Percentiles rank a stretch among this genome's conserved stretches.
Conservation (phyloP, 192 early-diverging fungal species). For the Coemansia sp. region DNA sequence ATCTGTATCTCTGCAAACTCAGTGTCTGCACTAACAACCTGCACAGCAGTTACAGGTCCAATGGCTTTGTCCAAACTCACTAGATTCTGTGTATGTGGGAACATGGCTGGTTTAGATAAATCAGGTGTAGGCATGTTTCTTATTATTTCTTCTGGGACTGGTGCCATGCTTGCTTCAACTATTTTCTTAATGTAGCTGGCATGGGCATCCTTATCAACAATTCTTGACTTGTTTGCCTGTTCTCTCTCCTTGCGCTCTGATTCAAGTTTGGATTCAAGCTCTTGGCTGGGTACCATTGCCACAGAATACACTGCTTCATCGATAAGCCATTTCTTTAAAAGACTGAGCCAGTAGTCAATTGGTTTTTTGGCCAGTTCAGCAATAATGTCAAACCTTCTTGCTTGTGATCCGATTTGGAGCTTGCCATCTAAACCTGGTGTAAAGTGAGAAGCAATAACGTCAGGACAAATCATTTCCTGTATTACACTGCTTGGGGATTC, state of each 20-base stretch:
- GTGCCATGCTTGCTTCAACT: slow-evolving; percentile 24
- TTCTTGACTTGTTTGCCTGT: slow-evolving; percentile 14
- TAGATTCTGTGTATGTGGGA: slow-evolving; percentile 17
- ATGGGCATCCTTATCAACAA: slow-evolving; percentile 37
- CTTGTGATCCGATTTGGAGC: slow-evolving; percentile 26
- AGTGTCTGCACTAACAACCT: slow-evolving; percentile 68
- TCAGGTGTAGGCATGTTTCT: slow-evolving; percentile 57
- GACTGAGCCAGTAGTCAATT: slow-evolving; percentile 36
- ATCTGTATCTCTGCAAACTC: slow-evolving; percentile 64
- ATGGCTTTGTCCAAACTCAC: slow-evolving; percentile 7
- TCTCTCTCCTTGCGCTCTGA: slow-evolving; percentile 28
- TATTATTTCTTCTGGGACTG: slow-evolving; percentile 58
- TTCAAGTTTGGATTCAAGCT: slow-evolving; percentile 25
- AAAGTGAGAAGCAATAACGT: slow-evolving; percentile 48
- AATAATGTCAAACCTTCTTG: slow-evolving; percentile 32
- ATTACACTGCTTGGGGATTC: slow-evolving; percentile 26
- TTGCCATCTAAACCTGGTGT: slow-evolving; percentile 8
- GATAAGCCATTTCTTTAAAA: slow-evolving; percentile 45
- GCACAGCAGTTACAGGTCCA: slow-evolving; percentile 56
- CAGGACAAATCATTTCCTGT: slow-evolving; percentile 20
- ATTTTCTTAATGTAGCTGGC: slow-evolving; percentile 56
- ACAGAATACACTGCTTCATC: slow-evolving; percentile 30
- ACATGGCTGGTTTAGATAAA: slow-evolving; percentile 14
- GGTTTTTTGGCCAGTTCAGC: slow-evolving; percentile 27
- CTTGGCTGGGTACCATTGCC: slow-evolving; percentile 30